Percentiles rank a stretch among this genome's conserved stretches.
These are phyloP conservation scores for Microthyrium microscopicum DNA, from an alignment of 2,329 filamentous ascomycete species.

Conservation along the genomic window DNA sequence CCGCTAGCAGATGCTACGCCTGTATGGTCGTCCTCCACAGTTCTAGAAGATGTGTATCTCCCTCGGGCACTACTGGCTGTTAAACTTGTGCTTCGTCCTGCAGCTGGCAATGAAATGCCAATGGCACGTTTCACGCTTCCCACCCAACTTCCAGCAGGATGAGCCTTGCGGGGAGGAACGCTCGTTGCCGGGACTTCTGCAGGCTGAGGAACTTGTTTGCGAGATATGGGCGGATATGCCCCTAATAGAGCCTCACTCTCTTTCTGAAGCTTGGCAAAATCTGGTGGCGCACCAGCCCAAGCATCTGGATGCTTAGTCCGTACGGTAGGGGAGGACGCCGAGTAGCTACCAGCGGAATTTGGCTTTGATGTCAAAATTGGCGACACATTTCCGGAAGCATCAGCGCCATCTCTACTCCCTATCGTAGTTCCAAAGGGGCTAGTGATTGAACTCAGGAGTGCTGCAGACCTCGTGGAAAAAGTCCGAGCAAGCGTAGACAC, in stretches of 20 bases:
- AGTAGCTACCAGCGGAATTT: too few relatives aligned
- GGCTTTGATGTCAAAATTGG: too few relatives aligned
- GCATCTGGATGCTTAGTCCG: too few relatives aligned
- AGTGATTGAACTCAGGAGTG: slow-evolving; percentile 17
- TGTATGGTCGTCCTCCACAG: not conserved
- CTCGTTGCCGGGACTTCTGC: too few relatives aligned
- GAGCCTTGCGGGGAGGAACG: too few relatives aligned
- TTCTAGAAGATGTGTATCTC: not conserved
- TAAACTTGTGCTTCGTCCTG: not conserved
- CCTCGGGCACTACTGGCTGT: not conserved
- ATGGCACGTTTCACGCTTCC: slow-evolving; percentile 49
- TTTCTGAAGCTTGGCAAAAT: slow-evolving; percentile 30
- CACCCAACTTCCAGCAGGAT: slow-evolving; percentile 43
- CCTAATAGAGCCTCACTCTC: slow-evolving; percentile 36
- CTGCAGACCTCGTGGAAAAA: slow-evolving; percentile 27
- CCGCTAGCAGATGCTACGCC: slow-evolving; percentile 8
- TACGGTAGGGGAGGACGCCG: too few relatives aligned
- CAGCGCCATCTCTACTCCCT: too few relatives aligned
- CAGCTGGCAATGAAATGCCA: slow-evolving; percentile 16
- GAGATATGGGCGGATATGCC: too few relatives aligned
- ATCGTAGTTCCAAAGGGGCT: slow-evolving; percentile 19
- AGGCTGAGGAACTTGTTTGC: too few relatives aligned
- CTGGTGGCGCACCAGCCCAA: too few relatives aligned
- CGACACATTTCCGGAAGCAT: too few relatives aligned
- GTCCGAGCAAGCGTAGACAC: slow-evolving; percentile 21